phyloP scores from a whole-genome alignment of 306 rosid species.

The Pterocarpus santalinus region DNA sequence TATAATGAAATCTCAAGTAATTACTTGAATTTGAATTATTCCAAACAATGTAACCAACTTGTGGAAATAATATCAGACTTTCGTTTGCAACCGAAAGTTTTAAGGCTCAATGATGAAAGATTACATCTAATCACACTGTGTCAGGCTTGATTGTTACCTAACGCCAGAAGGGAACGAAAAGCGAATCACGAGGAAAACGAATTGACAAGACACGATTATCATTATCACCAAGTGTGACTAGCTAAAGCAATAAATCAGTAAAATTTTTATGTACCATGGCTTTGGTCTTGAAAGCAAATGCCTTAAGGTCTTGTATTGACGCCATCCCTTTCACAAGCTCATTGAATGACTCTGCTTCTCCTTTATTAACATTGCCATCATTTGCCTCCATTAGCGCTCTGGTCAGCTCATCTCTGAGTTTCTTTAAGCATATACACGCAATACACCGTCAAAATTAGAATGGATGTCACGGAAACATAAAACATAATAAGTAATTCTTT shows the following conservation, averaged over 20 bases:
- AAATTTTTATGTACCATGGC: slow-evolving; percentile 66
- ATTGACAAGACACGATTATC: neutral
- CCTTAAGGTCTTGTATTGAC: slow-evolving; percentile 69
- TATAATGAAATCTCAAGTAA: neutral
- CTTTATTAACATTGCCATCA: slow-evolving; percentile 55
- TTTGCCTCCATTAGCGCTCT: slow-evolving; percentile 71
- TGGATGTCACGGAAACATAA: neutral
- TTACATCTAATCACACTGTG: neutral
- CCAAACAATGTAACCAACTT: neutral
- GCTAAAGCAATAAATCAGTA: slow-evolving; percentile 22
- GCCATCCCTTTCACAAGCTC: slow-evolving; percentile 71
- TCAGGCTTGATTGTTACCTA: slow-evolving; percentile 2
- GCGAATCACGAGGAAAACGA: neutral
- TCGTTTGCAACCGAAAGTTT: neutral
- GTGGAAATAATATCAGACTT: neutral
- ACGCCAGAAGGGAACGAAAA: neutral
- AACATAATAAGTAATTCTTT: neutral
- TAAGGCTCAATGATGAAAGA: slow-evolving; percentile 5
- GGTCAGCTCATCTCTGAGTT: slow-evolving; percentile 73
- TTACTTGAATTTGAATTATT: slow-evolving; percentile 3
- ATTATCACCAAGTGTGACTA: neutral
- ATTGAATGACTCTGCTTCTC: slow-evolving; percentile 64
- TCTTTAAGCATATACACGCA: slow-evolving; percentile 51
- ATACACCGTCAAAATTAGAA: slow-evolving; percentile 27
- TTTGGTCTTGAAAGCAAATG: slow-evolving; percentile 84